Evolutionary conservation across 805 yeast species (phyloP), one percentile per base, ranked within the genome.

Genomic region (Lachancea meyersii): DNA sequence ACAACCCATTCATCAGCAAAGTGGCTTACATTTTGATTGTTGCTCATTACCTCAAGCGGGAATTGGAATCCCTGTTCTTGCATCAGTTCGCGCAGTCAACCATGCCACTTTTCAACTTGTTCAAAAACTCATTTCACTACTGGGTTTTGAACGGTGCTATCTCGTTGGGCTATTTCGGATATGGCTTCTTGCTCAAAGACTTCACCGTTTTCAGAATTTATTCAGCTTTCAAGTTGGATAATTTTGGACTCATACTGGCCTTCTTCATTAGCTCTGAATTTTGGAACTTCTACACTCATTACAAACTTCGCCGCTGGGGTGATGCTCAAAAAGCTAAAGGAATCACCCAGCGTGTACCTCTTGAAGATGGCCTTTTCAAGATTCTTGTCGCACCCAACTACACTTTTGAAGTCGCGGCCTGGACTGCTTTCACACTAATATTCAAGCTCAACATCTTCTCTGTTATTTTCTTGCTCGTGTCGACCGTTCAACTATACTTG

Each of bases 381-480:
- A 64, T 71, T 45, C 85, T 89, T 27, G 80, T 93, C n/a, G 84
- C 87, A 63, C 98, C 98, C 51, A 93, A 93, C 69, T 93, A 93
- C 64, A 82, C 87, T 52, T 91, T 88, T 62, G 98, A 93, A 71
- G 68, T 77, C 34, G 65, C 82, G 52, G 71, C 80, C 1, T 93
- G 96, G 96, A 58, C 82, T 1, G 64, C 73, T 21, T 79, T 81
- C 55, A 77, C 91, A 17, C 46, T 87, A 21, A 69, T 87, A 58
- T 57, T 57, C 45, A 80, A 78, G 53, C 82, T 87, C 48, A 87
- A 88, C 67, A 72, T 91, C 76, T 73, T 88, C 27, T 75, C 91
- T 24, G 72, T 80, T 58, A 55, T 86, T 18, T 93, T 93, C 68
- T 68, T 80, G 39, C 53, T 70, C 16, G 86, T 86, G 38, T 82